Evolutionary conservation across 169 alveolate genomes (phyloP).

Genomic region (Amoebophrya sp.): DNA sequence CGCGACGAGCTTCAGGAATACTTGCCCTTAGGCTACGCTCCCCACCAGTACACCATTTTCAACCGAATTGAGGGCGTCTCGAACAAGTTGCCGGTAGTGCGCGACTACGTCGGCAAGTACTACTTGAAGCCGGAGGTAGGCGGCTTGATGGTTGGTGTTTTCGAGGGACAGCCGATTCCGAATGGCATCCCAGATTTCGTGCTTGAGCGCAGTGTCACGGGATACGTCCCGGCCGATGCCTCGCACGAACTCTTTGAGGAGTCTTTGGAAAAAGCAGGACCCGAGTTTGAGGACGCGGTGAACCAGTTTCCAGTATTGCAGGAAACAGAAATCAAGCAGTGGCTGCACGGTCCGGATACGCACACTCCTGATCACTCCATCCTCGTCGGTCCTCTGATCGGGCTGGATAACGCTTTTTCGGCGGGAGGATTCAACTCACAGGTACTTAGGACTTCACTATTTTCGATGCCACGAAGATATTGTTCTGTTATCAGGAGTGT

Average conservation of each 20-base stretch:
- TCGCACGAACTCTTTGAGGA: conserved; percentile 30
- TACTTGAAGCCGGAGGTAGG: conserved; percentile 37
- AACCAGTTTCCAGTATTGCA: conserved; percentile 25
- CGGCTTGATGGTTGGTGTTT: conserved; percentile 34
- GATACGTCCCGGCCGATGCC: not conserved
- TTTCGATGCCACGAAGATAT: too few relatives aligned
- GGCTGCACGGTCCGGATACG: conserved; percentile 39
- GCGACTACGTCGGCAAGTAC: conserved; percentile 26
- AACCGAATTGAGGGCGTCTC: conserved; percentile 10
- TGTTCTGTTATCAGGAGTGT: too few relatives aligned
- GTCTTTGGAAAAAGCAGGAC: conserved; percentile 29
- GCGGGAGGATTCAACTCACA: conserved; percentile 38
- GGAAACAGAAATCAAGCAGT: conserved; percentile 8
- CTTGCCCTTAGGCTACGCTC: conserved; percentile 28
- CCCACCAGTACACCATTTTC: conserved; percentile 34
- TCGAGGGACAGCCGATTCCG: conserved; percentile 29
- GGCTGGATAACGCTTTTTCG: not conserved
- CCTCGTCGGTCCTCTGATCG: conserved; percentile 24
- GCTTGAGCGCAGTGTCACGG: conserved; percentile 8
- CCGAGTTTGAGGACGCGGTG: conserved; percentile 23
- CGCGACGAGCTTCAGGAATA: not conserved
- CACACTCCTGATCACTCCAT: conserved; percentile 26
- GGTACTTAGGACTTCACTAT: too few relatives aligned
- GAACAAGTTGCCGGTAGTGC: conserved; percentile 24
- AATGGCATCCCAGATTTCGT: conserved; percentile 27